Evolutionary conservation across 768 basidiomycete species (phyloP), one percentile per base, ranked within the genome.

Genomic region (Boletus vinaceobasis): DNA sequence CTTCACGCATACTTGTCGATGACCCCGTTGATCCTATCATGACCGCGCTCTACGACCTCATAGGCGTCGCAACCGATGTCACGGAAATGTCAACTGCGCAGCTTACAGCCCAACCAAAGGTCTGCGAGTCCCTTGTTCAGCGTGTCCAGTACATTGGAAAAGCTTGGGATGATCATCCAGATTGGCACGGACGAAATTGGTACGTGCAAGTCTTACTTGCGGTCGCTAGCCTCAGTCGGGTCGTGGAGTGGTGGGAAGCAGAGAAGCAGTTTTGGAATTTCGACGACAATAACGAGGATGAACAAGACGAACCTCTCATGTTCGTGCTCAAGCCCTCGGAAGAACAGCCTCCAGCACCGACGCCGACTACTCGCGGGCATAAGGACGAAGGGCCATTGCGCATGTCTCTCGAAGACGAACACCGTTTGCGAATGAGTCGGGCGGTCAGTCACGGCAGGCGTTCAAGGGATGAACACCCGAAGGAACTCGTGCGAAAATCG

Each of bases 191-290:
- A 26, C 81, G 96, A 53, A 93, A 90, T 55, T 99, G 96, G 97
- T 98, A 98, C 73, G 94, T 98, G 49, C 94, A 96, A 67, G 87
- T 98, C 27, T 80, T 98, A 5, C 85, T 98, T 46, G 96, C 97
- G 21, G 87, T 98, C 45, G 97, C 97, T 32, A 93, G 92, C 65
- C 84, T 99, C 59, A 91, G 88, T 71, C 88, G 96, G 54, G 97
- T 98, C 29, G 88, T 98, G 59, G 97, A 98, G 67, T 99, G 97
- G 96, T 98, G 94, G 93, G 95, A 97, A 72, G 97, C 97, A 11
- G 96, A 98, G 76, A 95, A 95, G 66, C 93, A 95, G 62, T 99
- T 99, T 72, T 99, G 97, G 97, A 97, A 97, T 65, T 98, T 98
- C 68, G 90, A 95, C 66, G 91, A 93, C 66, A 87, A 91, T 63